Evolutionary conservation across 2,329 filamentous ascomycete genomes (phyloP), one percentile per base, ranked within the genome.

Genomic region (Fusarium miscanthi): DNA sequence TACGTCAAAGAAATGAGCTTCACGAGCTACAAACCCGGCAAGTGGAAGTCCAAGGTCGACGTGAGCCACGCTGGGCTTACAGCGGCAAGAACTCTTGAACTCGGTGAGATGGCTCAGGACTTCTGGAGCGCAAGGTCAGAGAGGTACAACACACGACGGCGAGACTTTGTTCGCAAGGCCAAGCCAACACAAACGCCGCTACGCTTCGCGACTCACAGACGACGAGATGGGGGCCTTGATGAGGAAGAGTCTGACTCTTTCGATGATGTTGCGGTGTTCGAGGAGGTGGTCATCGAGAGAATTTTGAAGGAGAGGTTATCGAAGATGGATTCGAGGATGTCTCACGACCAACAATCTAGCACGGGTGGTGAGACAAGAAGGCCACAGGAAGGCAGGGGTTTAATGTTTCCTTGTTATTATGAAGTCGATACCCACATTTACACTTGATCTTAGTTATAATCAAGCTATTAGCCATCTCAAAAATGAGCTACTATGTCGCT

Each of bases 81-180:
- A 30, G 14, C 37, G 9, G 46, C 65, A 8, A 63, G n/a, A 12
- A 42, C 33, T 10, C 45, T 53, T 14, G 66, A 69, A 11, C 59
- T 69, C 3, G 31, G 65, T 2, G 65, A 69, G 31, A 69, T 69
- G 66, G 65, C 59, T 7, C 64, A 54, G n/a, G 66, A 69, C 51
- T 69, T 69, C 8, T 69, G 66, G 66, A 65, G 66, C 6, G 46
- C 59, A 16, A 69, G 66, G 19, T 69, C 65, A 3, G 51, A 69
- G 21, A n/a, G 65, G 27, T 69, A 69, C 3, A 43, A 10, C 8
- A 27, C 31, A 2, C 42, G 66, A 5, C 46, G 66, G 12, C 65
- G 27, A 33, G 66, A 49, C 2, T 69, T 69, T 45, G 65, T 69
- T 3, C 59, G 66, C 1, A 69, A 69, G 10, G 33, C 25, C 52